Base-by-base conservation (phyloP, 352 stramenopile species). In the Pythium monospermum region DNA sequence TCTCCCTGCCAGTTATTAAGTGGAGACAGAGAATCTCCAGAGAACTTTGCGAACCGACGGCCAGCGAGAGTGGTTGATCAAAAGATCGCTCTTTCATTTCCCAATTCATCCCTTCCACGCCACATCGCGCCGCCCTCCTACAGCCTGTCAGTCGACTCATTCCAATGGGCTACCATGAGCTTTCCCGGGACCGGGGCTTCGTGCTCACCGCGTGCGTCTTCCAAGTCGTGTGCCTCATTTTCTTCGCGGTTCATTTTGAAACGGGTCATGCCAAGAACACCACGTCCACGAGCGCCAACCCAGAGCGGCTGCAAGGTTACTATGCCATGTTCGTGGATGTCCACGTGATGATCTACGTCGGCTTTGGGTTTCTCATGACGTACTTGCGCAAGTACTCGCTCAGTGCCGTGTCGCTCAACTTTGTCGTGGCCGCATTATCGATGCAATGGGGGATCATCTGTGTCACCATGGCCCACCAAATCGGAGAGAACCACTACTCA, bases 291-390 rank as follows among this genome's bases (percentile, higher is more conserved):
- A 27, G 27, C 22, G 7, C 22, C 35, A 22, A 58, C n/a, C 33
- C 52, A 3, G 13, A 46, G 18, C 59, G 47, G 0, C 30, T 66
- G 7, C 44, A 48, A 12, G 36, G 27, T 19, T 25, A 53, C 41
- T 83, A 85, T 54, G 19, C 68, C 25, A 82, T 87, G 71, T 89
- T 73, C 66, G 85, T 86, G 73, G 75, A 89, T 48, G 71, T 90
- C 41, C 71, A 87, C 54, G 73, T 86, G 26, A 95, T 95, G 84
- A 85, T 95, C 53, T 88, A 88, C 50, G 64, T 95, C 28, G 84
- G 84, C 54, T 95, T 95, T 51, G 84, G 80, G 51, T 94, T 91
- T 47, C 66, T 95, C 37, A 95, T 95, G 85, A 89, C 81, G 6
- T 95, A 91, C 59, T 62, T 95, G 6, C 75, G 76, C 40, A 81